Base-by-base conservation (phyloP, 1,284 basidiomycete species). In the Ustilago shanxiensis region DNA sequence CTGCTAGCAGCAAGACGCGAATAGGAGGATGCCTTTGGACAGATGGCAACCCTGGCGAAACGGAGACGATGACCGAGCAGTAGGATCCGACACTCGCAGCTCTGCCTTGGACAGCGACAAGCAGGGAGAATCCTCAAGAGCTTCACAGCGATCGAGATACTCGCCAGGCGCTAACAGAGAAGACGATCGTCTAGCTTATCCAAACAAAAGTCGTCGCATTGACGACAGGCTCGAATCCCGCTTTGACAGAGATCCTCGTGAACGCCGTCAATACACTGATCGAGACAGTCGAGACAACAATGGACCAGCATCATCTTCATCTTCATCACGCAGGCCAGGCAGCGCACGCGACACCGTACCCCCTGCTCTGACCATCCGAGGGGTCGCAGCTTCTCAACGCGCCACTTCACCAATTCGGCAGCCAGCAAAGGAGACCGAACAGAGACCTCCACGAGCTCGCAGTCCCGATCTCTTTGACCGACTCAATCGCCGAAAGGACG, bases 391-490 rank as follows among this genome's bases (percentile, higher is more conserved):
- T 1, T 66, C 44, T n/a, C 66, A 66, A 24, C 52, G 29, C 29
- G 45, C 54, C 45, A 51, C 65, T 14, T 66, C 64, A 3, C 57
- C 66, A 8, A 20, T 60, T 18, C 28, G 26, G n/a, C 28, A 14
- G 10, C 29, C 44, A 9, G 37, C 29, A 35, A 45, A 37, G 31
- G 53, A 59, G 2, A 31, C 29, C 9, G 60, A 66, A 18, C 59
- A 62, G 8, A 52, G 52, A 37, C 45, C 54, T 7, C 41, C 63
- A 14, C 33, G 60, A 53, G 60, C 56, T 33, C 62, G 60, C 20
- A 70, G 63, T 44, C 67, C 67, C 24, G 72, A 75, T 35, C 60
- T 75, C 5, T 58, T 75, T 24, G 72, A 70, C 35, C 60, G 72
- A 24, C 57, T 75, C 47, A 29, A 41, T 13, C 54, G 60, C 28